Percentiles rank a stretch among this genome's conserved stretches.
Evolutionary conservation across 1,139 yeast genomes (phyloP).

Genomic region (Diutina catenulata): DNA sequence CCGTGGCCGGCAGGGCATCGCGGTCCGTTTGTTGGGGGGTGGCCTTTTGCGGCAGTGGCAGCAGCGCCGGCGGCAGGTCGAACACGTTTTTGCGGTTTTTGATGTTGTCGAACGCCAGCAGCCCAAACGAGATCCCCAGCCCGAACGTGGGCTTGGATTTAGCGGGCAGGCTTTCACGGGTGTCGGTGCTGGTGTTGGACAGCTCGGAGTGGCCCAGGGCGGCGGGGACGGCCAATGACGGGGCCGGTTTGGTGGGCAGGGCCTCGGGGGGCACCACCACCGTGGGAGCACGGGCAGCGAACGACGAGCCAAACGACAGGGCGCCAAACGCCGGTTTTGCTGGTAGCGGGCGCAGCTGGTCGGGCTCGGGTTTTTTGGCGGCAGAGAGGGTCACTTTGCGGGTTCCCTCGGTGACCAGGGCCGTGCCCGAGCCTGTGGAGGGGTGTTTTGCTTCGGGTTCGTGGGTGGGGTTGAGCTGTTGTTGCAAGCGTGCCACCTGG

Average conservation of each 20-base stretch:
- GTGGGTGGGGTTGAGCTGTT: background rate
- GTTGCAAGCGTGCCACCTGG: background rate
- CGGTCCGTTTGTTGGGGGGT: too few species aligned
- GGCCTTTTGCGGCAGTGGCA: background rate
- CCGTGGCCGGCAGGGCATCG: too few species aligned
- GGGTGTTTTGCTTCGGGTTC: background rate
- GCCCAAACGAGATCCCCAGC: background rate
- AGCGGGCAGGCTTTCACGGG: too few species aligned
- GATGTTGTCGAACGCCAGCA: background rate
- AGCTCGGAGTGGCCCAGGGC: too few species aligned
- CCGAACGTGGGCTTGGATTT: too few species aligned
- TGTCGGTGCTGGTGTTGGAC: too few species aligned
- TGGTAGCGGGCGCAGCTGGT: background rate
- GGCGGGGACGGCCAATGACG: too few species aligned
- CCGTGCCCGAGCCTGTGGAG: background rate
- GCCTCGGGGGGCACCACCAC: too few species aligned
- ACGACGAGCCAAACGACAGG: background rate
- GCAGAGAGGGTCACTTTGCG: too few species aligned
- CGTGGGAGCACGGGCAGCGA: background rate
- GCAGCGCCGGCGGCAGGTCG: background rate
- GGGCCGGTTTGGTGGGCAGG: too few species aligned
- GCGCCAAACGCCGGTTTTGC: slow-evolving; percentile 1
- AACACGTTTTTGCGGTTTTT: background rate
- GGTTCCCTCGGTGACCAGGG: too few species aligned
- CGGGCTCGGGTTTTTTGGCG: background rate